Conservation (phyloP, 2,329 filamentous ascomycete species). For the Venturia pyrina region DNA sequence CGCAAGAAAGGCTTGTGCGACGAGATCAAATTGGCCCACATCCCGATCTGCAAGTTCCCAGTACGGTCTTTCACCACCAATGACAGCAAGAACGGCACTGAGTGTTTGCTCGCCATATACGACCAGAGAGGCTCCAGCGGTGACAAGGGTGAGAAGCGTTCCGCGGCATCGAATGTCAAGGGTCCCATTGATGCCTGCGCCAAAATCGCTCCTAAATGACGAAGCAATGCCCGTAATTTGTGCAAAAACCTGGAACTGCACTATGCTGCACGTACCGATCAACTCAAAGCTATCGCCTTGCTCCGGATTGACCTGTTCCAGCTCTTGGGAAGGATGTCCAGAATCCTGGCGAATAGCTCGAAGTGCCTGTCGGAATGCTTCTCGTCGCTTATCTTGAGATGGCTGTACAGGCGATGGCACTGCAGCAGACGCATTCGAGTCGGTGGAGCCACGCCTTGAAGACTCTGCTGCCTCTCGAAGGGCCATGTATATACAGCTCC, state of each 20-base stretch:
- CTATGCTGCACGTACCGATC: not conserved
- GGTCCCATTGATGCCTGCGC: not conserved
- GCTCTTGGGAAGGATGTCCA: slow-evolving; percentile 3
- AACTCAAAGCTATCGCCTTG: not conserved
- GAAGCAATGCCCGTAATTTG: slow-evolving; percentile 6
- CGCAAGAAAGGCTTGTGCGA: not conserved
- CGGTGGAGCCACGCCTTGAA: slow-evolving; percentile 1
- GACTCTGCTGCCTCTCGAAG: not conserved
- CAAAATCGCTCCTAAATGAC: not conserved
- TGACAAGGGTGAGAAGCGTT: not conserved
- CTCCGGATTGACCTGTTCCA: not conserved
- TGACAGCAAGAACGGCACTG: slow-evolving; percentile 6
- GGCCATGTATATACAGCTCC: slow-evolving; percentile 53
- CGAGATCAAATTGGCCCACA: not conserved
- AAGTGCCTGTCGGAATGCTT: not conserved
- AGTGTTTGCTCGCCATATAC: slow-evolving; percentile 6
- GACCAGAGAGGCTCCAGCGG: slow-evolving; percentile 2
- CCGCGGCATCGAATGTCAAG: not conserved
- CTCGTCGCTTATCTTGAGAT: not conserved
- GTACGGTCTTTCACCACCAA: slow-evolving; percentile 9
- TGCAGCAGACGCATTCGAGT: slow-evolving; percentile 1
- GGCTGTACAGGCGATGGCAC: not conserved
- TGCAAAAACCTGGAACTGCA: slow-evolving; percentile 1
- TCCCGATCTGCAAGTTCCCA: slow-evolving; percentile 9
- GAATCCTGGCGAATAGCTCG: not conserved